These are phyloP conservation scores for Leishmania arabica DNA, from an alignment of 208 protist genomes.

Conservation along the genomic window DNA sequence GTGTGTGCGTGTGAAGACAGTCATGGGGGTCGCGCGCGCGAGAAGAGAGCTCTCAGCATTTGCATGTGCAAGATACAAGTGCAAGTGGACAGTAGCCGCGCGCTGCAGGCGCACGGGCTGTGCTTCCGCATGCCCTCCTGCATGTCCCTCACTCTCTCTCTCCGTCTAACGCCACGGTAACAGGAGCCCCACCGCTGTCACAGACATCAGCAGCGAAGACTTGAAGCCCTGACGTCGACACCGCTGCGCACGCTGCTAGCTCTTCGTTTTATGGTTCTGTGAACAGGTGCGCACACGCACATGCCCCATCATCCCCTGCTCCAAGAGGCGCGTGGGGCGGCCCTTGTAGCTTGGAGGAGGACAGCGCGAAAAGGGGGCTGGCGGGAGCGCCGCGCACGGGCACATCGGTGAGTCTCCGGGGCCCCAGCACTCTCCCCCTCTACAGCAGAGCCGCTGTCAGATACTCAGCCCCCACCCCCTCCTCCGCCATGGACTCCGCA, in stretches of 20 bases:
- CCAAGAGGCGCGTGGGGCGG: not conserved
- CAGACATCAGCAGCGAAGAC: not conserved
- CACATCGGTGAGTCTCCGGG: not conserved
- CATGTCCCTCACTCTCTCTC: not conserved
- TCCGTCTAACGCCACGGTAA: not conserved
- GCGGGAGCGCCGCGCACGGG: not conserved
- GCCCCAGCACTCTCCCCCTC: not conserved
- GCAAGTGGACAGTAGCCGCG: not conserved
- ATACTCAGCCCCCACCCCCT: conserved; percentile 62
- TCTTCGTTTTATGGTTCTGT: not conserved
- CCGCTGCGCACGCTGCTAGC: not conserved
- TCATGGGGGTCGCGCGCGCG: not conserved
- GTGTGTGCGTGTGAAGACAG: not conserved
- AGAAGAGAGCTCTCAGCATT: not conserved
- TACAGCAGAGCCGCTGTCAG: conserved; percentile 57
- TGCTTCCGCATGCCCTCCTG: not conserved
- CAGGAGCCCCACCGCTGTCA: not conserved
- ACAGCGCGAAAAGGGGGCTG: not conserved
- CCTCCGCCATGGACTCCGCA: conserved; percentile 45
- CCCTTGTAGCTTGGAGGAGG: not conserved
- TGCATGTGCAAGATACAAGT: not conserved
- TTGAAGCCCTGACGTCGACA: not conserved
- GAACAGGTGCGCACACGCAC: not conserved
- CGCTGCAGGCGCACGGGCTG: not conserved
- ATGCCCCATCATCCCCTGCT: not conserved